Percentiles rank a stretch among this genome's conserved stretches.
These are phyloP conservation scores for Trichoderma sp. DNA, from an alignment of 2,329 filamentous ascomycete species.

Conservation along the genomic window DNA sequence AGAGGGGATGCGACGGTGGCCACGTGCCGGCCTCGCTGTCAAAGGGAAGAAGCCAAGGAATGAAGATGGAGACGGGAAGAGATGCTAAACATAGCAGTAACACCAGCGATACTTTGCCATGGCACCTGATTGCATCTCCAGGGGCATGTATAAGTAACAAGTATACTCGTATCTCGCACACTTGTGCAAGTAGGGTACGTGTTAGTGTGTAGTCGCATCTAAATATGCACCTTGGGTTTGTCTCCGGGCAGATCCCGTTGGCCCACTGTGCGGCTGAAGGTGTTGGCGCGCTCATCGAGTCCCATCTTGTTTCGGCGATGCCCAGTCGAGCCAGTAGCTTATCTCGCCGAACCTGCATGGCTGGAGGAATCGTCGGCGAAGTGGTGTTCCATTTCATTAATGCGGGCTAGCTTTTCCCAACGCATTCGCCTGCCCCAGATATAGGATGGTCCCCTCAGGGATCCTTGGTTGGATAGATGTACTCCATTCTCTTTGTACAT, in stretches of 20 bases:
- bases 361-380: not conserved
- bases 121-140: not conserved
- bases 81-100: slow-evolving; percentile 15
- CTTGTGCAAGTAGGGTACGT: not conserved
- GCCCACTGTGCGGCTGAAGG: slow-evolving; percentile 10
- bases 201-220: not conserved
- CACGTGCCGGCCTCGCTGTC: slow-evolving; percentile 13
- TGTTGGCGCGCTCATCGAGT: slow-evolving; percentile 1
- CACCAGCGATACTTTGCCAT: not conserved
- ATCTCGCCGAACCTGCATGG: slow-evolving; percentile 1
- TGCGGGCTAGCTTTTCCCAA: not conserved
- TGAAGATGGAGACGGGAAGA: not conserved
- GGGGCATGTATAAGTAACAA: not conserved
- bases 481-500: not conserved
- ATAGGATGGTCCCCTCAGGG: not conserved
- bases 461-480: not conserved
- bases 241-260: slow-evolving; percentile 15
- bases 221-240: not conserved
- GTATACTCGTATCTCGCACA: not conserved
- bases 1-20: not conserved
- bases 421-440: not conserved
- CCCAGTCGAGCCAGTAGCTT: not conserved
- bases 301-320: slow-evolving; percentile 3
- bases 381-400: not conserved
- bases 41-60: not conserved